Evolutionary conservation across 345 rosid genomes (phyloP).

Genomic region (Arabidopsis suecica): DNA sequence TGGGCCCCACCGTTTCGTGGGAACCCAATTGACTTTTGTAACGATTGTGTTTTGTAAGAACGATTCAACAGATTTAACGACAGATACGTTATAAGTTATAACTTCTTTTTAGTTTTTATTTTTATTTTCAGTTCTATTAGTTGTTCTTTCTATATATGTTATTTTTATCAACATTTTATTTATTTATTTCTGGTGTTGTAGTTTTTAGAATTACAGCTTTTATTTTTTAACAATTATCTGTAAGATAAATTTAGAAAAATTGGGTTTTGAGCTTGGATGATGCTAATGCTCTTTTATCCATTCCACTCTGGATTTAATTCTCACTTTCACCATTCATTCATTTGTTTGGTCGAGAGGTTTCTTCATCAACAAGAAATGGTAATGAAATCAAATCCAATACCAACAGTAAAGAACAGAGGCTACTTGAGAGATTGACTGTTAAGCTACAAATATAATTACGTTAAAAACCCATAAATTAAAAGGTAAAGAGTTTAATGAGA

Average conservation of each 20-base stretch:
- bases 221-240: background rate
- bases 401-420: too few relatives aligned
- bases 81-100: conserved; percentile 29
- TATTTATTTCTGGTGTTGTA: conserved; percentile 32
- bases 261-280: background rate
- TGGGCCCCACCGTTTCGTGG: conserved; percentile 47
- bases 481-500: too few relatives aligned
- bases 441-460: too few relatives aligned
- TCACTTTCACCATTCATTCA: background rate
- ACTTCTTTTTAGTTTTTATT: conserved; percentile 11
- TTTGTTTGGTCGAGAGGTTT: conserved; percentile 19
- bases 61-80: conserved; percentile 42
- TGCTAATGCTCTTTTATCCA: conserved; percentile 16
- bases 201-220: conserved; percentile 26
- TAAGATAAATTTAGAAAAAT: conserved; percentile 24
- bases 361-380: conserved; percentile 14
- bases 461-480: too few relatives aligned
- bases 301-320: conserved; percentile 23
- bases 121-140: background rate
- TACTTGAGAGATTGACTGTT: too few relatives aligned
- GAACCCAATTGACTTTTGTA: conserved; percentile 44
- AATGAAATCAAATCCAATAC: too few relatives aligned
- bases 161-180: conserved; percentile 4
- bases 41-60: conserved; percentile 40
- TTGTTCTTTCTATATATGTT: conserved; percentile 23